A percentile compares a stretch with the other conserved stretches of the same genome.
Evolutionary conservation across 371 early-diverging fungal species (phyloP).

Genomic region (Catenaria anguillulae): DNA sequence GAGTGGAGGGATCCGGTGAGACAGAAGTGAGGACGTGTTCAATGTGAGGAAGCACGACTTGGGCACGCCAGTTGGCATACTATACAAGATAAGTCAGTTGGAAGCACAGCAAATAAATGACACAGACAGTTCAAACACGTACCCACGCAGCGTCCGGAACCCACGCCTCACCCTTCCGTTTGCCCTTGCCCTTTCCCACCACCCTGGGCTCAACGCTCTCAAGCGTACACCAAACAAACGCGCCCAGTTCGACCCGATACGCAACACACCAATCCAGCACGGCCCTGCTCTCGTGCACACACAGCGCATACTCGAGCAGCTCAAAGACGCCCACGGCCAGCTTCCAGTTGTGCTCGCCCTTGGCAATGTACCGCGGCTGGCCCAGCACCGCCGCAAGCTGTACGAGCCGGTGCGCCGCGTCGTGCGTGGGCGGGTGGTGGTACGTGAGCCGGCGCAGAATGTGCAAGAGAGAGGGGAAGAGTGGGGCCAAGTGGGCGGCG

Average conservation of each 20-base stretch:
- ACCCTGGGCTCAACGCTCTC: not conserved
- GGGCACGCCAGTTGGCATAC: no score
- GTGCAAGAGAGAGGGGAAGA: not conserved
- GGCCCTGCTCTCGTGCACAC: not conserved
- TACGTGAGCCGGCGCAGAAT: not conserved
- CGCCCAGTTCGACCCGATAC: not conserved
- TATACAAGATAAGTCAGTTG: no score
- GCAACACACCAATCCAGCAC: not conserved
- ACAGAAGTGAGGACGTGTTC: no score
- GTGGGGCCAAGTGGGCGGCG: not conserved
- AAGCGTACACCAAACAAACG: not conserved
- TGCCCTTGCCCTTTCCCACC: not conserved
- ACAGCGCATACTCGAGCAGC: not conserved
- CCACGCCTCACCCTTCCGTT: no score
- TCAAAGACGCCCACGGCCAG: not conserved
- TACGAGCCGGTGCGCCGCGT: not conserved
- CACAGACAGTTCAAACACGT: no score
- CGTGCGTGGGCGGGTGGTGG: not conserved
- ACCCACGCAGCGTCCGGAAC: no score
- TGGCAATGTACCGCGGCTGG: not conserved
- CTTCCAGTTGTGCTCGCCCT: not conserved
- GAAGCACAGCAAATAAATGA: no score
- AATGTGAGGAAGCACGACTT: no score
- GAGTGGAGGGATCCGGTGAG: no score
- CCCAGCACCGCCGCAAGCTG: not conserved